A percentile compares a stretch with the other conserved stretches of the same genome.
Evolutionary conservation across 805 yeast species (phyloP).

Genomic region (Pichia cabralensis): DNA sequence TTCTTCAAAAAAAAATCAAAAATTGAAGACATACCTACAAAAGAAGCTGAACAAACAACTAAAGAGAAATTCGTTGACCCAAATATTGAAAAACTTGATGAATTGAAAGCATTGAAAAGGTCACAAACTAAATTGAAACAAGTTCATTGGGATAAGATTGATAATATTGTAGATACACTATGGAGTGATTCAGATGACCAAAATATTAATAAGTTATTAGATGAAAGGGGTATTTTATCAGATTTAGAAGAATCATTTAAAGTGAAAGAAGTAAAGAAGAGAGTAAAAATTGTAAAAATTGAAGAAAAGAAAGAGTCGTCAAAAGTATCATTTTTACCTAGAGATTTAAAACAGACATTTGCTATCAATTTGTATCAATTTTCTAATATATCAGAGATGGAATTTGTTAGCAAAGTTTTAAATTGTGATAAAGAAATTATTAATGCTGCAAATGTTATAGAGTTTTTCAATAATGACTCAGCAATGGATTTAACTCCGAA

Average conservation of each 20-base stretch:
- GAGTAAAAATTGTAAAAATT: slow-evolving; percentile 26
- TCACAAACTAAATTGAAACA: slow-evolving; percentile 48
- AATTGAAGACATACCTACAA: not conserved
- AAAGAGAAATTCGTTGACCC: slow-evolving; percentile 3
- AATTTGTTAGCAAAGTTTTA: slow-evolving; percentile 44
- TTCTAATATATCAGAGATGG: slow-evolving; percentile 41
- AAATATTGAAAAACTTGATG: slow-evolving; percentile 7
- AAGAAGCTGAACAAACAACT: no score
- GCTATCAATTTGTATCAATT: slow-evolving; percentile 68
- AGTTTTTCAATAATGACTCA: slow-evolving; percentile 62
- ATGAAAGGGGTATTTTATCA: slow-evolving; percentile 51
- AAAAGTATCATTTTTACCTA: slow-evolving; percentile 46
- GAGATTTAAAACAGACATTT: slow-evolving; percentile 71
- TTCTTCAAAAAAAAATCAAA: not conserved
- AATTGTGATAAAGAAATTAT: slow-evolving; percentile 49
- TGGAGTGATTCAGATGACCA: slow-evolving; percentile 45
- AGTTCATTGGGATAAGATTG: slow-evolving; percentile 75
- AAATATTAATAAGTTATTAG: slow-evolving; percentile 36
- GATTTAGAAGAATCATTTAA: slow-evolving; percentile 55
- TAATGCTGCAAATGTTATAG: slow-evolving; percentile 48
- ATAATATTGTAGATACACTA: slow-evolving; percentile 45
- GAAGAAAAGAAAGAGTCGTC: slow-evolving; percentile 20
- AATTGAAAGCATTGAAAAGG: slow-evolving; percentile 11
- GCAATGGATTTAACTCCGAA: slow-evolving; percentile 48
- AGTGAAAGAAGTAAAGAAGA: slow-evolving; percentile 23